Evolutionary conservation across 2,329 filamentous ascomycete genomes (phyloP), one percentile per base, ranked within the genome.

Genomic region (Diplocarpon mali): DNA sequence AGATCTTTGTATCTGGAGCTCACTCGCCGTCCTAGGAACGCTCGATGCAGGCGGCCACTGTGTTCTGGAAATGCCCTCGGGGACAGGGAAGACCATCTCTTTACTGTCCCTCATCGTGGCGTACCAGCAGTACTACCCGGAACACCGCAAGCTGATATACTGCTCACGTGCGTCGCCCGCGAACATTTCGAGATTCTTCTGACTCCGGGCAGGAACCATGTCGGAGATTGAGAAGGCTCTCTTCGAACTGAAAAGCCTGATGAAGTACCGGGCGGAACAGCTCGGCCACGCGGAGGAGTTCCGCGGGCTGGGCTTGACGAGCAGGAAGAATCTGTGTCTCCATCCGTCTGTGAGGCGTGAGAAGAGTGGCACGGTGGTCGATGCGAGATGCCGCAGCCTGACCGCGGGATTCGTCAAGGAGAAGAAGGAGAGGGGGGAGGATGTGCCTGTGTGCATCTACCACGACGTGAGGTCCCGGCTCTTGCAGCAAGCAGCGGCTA

Each of bases 211-310:
- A 79, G 76, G 76, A 69, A 98, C 92, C 45, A 98, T 98, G 89
- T 98, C 92, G 31, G 92, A 98, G 68, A 98, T 98, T 59, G 92
- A 98, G 63, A 98, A 98, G 67, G 92, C 93, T 0, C 67, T 98
- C 42, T 85, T 86, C 9, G 92, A 98, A 65, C 64, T 98, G 56
- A 88, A 92, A 63, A 81, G 80, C 17, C 67, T 98, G 42, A 98
- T 98, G 89, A 93, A 93, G 61, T 96, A 95, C 60, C 83, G 92
- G 13, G 71, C 86, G 5, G 76, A 95, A 52, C 79, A 95, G 63
- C 75, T 98, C n/a, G 92, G 92, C 0, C 73, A 83, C 47, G 83
- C 83, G 52, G 92, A 98, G 64, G 90, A 98, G 14, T 98, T 98
- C 56, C 76, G 92, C 40, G 92, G 87, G 0, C 70, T 98, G 1